These are phyloP conservation scores for Leccinum fallax DNA, from an alignment of 1,284 basidiomycete genomes.

Conservation along the genomic window DNA sequence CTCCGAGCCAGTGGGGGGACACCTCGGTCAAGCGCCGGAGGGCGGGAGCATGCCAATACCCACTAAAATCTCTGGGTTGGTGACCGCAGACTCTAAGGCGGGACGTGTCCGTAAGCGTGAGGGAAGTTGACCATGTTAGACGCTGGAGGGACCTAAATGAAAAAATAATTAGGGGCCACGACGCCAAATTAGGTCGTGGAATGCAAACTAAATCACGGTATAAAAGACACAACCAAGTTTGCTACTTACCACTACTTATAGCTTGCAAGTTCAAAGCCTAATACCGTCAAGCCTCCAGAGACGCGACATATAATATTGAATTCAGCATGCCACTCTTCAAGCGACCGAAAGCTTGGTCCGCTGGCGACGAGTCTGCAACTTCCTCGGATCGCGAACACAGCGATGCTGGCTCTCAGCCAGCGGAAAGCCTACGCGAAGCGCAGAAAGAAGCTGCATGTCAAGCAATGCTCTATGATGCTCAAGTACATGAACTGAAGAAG, in stretches of 20 bases:
- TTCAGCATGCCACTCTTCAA: constrained; percentile 25
- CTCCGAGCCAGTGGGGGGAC: too few species aligned
- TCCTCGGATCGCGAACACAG: constrained; percentile 21
- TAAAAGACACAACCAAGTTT: neutral
- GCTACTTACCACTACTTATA: neutral
- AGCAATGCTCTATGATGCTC: constrained; percentile 26
- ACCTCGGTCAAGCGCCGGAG: too few species aligned
- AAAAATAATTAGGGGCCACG: too few species aligned
- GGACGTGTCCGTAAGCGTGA: too few species aligned
- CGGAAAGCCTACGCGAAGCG: constrained; percentile 8
- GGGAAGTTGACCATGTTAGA: too few species aligned
- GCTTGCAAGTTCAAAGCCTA: neutral
- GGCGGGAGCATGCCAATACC: too few species aligned
- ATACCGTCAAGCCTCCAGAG: neutral
- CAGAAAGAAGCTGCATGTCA: constrained; percentile 25
- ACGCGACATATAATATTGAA: neutral
- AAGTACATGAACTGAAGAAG: constrained; percentile 24
- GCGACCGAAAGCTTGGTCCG: constrained; percentile 24
- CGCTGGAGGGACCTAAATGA: too few species aligned
- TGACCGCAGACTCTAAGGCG: too few species aligned
- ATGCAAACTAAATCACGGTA: too few species aligned
- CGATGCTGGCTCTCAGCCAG: neutral
- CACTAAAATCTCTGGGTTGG: too few species aligned
- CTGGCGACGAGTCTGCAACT: constrained; percentile 13
- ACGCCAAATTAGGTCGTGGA: too few species aligned